Percentiles rank a stretch among this genome's conserved stretches.
phyloP scores from a whole-genome alignment of 768 basidiomycete genomes.

The Hortiboletus campestris region DNA sequence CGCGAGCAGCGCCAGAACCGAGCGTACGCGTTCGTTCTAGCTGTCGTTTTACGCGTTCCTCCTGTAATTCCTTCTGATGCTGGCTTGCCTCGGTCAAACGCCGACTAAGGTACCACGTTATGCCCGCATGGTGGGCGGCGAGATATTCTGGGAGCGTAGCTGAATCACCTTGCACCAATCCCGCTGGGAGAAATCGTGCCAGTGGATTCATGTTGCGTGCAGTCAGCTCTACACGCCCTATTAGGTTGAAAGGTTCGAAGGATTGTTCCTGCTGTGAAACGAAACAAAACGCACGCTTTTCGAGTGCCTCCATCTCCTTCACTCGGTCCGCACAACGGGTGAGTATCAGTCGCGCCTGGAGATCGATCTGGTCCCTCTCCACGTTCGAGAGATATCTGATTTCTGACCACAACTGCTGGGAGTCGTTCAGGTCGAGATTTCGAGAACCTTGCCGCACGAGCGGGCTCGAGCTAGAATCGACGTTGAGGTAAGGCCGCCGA shows the following conservation, averaged over 20 bases:
- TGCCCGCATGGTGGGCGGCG: slow-evolving; percentile 89
- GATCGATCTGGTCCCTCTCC: slow-evolving; percentile 94
- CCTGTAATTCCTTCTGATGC: slow-evolving; percentile 84
- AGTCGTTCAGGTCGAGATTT: slow-evolving; percentile 53
- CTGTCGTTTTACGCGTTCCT: slow-evolving; percentile 87
- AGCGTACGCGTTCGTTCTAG: slow-evolving; percentile 80
- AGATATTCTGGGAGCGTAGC: slow-evolving; percentile 54
- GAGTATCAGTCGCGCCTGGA: slow-evolving; percentile 84
- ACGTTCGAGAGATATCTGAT: slow-evolving; percentile 78
- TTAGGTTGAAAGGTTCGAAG: slow-evolving; percentile 15
- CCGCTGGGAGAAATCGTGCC: slow-evolving; percentile 66
- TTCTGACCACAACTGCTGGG: slow-evolving; percentile 56
- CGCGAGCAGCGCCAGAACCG: slow-evolving; percentile 74
- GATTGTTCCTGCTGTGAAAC: slow-evolving; percentile 14
- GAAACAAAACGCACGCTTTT: slow-evolving; percentile 66
- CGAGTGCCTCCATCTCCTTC: slow-evolving; percentile 81
- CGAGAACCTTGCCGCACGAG: slow-evolving; percentile 49
- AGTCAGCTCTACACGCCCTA: slow-evolving; percentile 67
- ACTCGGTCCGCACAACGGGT: slow-evolving; percentile 84
- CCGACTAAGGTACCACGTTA: slow-evolving; percentile 88
- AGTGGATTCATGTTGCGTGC: slow-evolving; percentile 65
- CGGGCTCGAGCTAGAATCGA: slow-evolving; percentile 58
- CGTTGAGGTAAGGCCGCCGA: slow-evolving; percentile 84
- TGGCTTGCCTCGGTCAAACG: slow-evolving; percentile 79
- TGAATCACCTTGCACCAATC: slow-evolving; percentile 62